Conservation (phyloP, 306 rosid genomes). For the Castanopsis chinensis region DNA sequence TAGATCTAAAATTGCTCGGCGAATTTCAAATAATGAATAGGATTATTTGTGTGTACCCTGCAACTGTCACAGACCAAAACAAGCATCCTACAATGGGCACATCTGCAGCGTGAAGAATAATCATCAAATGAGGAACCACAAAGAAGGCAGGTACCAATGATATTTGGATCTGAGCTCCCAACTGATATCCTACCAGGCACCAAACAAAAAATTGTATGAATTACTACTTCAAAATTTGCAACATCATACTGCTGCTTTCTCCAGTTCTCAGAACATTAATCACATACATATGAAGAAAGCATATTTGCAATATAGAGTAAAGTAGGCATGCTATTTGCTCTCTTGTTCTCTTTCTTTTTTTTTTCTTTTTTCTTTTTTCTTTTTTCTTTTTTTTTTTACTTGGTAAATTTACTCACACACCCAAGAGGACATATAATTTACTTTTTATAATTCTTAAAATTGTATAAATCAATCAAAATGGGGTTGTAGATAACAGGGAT, state of each 20-base stretch:
- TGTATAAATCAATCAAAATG: neutral
- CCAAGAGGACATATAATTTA: neutral
- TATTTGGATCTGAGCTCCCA: conserved; percentile 70
- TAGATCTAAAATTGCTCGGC: neutral
- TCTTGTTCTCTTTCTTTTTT: neutral
- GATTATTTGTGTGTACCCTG: conserved; percentile 54
- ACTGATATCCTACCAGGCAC: conserved; percentile 71
- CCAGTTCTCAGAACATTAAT: conserved; percentile 10
- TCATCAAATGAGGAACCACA: conserved; percentile 73
- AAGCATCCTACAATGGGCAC: conserved; percentile 83
- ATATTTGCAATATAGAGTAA: neutral
- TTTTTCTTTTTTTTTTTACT: neutral
- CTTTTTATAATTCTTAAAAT: neutral
- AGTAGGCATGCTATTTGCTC: neutral
- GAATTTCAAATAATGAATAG: neutral
- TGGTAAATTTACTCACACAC: neutral
- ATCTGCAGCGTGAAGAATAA: conserved; percentile 81
- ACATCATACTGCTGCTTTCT: conserved; percentile 13
- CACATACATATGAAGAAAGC: conserved; percentile 1
- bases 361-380: neutral
- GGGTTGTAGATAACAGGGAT: neutral
- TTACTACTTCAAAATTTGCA: conserved; percentile 13
- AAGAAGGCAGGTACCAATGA: conserved; percentile 65
- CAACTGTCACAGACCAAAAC: conserved; percentile 73
- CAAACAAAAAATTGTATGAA: conserved; percentile 18